Conservation (phyloP, 202 grass and related monocot species). For the Zizania palustris region DNA sequence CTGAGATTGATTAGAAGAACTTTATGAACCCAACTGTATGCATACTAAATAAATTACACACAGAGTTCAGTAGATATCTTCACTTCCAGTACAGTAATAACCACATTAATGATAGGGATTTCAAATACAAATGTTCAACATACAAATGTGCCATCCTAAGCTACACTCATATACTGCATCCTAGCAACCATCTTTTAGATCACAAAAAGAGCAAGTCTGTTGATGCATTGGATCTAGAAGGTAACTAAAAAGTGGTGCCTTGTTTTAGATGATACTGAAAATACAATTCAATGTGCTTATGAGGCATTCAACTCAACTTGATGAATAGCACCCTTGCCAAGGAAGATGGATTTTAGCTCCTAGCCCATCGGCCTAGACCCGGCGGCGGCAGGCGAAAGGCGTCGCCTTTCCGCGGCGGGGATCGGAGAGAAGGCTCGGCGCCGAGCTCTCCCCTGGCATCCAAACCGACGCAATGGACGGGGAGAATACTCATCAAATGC, state of each 20-base stretch:
- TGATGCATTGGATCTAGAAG: not conserved
- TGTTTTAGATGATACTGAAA: not conserved
- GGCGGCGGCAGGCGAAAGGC: constrained; percentile 30
- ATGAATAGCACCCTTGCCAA: not conserved
- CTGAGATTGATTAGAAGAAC: constrained; percentile 44
- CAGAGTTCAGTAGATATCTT: not conserved
- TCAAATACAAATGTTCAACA: not conserved
- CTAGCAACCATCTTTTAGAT: not conserved
- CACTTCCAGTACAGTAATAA: not conserved
- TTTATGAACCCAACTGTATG: not conserved
- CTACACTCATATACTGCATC: constrained; percentile 1
- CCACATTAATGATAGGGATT: not conserved
- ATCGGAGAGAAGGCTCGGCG: constrained; percentile 7
- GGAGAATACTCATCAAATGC: constrained; percentile 55
- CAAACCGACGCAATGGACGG: constrained; percentile 34
- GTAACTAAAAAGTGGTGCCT: not conserved
- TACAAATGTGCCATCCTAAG: constrained; percentile 19
- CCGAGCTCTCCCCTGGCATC: constrained; percentile 41
- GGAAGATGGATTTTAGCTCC: not conserved
- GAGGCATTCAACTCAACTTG: not conserved
- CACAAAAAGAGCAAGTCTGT: not conserved
- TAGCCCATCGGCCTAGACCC: constrained; percentile 48
- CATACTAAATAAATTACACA: not conserved
- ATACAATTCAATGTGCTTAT: constrained; percentile 12
- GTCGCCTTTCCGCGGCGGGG: not conserved